Base-by-base conservation (phyloP, 2,329 filamentous ascomycete genomes). In the Metarhizium album region DNA sequence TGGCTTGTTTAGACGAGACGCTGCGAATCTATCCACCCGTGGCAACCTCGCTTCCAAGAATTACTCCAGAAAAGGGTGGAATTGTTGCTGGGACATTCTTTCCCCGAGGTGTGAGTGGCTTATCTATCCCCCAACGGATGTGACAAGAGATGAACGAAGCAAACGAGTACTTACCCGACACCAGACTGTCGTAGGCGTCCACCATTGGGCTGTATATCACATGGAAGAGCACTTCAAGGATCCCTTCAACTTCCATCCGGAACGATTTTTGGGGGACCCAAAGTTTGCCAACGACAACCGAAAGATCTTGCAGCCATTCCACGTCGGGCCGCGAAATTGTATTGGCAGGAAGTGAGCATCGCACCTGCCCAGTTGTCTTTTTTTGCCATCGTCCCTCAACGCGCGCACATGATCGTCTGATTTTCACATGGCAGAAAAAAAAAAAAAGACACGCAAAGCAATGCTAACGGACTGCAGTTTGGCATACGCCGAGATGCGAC, bases 1-100 rank as follows among this genome's bases (percentile, higher is more conserved):
- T 63, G 6, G 72, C 71, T 2, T 63, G 63, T 23, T 54, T 75
- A 2, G 59, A 73, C 2, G 73, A 76, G 56, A 59, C 62, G 1
- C 53, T 75, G n/a, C 65, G 73, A 0, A 45, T 59, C n/a, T 62
- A 69, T 49, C 68, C 70, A 4, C 58, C 58, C 4, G 53, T 59
- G 6, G 18, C 48, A 5, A 14, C 5, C 16, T 20, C n/a, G 24
- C 14, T 50, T 31, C 27, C 42, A 27, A 43, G 48, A 20, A 24
- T 24, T 31, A n/a, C 35, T 4, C 48, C 48, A 4, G 14, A 37
- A 23, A 65, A 63, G 3, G 68, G 68, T 4, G 59, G 58, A 0
- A 55, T 35, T 1, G 60, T 71, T 48, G 56, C 58, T 20, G 64
- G 62, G 7, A 18, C 54, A 13, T 64, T 55, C 20, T 55, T 72